phyloP scores from a whole-genome alignment of 2,329 filamentous ascomycete species.

The Ustilaginoidea virens region DNA sequence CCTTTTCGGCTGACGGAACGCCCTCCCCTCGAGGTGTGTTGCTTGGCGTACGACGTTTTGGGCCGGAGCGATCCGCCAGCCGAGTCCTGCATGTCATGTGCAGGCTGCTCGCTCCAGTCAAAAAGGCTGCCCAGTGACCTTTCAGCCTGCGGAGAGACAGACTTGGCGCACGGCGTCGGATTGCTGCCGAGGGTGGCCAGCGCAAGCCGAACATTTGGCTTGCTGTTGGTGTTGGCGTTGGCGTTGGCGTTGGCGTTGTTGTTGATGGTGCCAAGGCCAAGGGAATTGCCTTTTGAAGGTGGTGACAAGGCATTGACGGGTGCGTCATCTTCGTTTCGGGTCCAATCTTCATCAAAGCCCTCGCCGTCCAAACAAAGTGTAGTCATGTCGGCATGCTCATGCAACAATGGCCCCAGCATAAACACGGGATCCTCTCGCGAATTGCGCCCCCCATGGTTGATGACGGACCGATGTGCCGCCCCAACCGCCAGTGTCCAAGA shows the following conservation, averaged over 20 bases:
- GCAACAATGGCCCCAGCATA: slow-evolving; percentile 1
- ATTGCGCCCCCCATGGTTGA: slow-evolving; percentile 2
- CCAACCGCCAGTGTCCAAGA: slow-evolving; percentile 33
- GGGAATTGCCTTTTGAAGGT: slow-evolving; percentile 32
- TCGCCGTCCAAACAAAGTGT: slow-evolving; percentile 32
- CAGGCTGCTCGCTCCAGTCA: slow-evolving; percentile 58
- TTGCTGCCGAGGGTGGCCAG: slow-evolving; percentile 37
- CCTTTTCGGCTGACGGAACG: slow-evolving; percentile 50
- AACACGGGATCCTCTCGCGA: slow-evolving; percentile 2
- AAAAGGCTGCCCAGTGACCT: slow-evolving; percentile 55
- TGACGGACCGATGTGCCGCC: slow-evolving; percentile 16
- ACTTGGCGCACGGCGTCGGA: slow-evolving; percentile 12
- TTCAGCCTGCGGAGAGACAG: slow-evolving; percentile 17
- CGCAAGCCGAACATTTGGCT: slow-evolving; percentile 37
- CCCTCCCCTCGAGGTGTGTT: slow-evolving; percentile 56
- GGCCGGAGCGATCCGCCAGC: slow-evolving; percentile 47
- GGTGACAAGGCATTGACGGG: slow-evolving; percentile 42
- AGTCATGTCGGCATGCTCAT: slow-evolving; percentile 5
- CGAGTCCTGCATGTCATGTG: slow-evolving; percentile 43
- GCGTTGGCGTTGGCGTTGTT: too few species aligned
- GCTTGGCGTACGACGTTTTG: slow-evolving; percentile 63
- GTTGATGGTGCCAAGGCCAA: slow-evolving; percentile 37
- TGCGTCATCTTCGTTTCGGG: slow-evolving; percentile 33
- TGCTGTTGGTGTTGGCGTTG: too few species aligned
- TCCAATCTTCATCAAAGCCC: slow-evolving; percentile 50